Conservation (phyloP, 371 early-diverging fungal genomes). For the Syncephalastrum sp. region DNA sequence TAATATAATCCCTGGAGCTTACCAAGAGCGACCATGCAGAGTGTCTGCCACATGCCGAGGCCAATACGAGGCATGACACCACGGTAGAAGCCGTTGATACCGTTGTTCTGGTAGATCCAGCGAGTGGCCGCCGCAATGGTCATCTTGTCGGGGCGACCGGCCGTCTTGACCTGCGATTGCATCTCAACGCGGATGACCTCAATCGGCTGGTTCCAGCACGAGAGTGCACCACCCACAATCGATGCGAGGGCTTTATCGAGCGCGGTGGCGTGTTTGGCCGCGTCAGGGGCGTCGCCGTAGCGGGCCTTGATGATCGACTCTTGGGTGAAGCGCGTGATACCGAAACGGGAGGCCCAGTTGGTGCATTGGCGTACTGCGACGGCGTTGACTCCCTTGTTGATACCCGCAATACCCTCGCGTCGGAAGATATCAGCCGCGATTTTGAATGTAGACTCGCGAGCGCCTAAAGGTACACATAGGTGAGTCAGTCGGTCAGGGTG, state of each 20-base stretch:
- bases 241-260: conserved; percentile 74
- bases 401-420: conserved; percentile 90
- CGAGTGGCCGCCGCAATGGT: conserved; percentile 77
- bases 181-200: conserved; percentile 97
- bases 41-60: conserved; percentile 92
- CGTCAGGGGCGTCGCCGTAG: conserved; percentile 44
- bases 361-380: conserved; percentile 93
- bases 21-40: conserved; percentile 96
- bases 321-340: conserved; percentile 85
- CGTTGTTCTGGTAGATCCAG: conserved; percentile 90
- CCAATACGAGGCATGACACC: conserved; percentile 90
- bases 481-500: too few relatives aligned
- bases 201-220: conserved; percentile 97
- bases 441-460: conserved; percentile 65
- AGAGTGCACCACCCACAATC: conserved; percentile 84
- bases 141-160: conserved; percentile 86
- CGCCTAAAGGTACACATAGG: too few relatives aligned
- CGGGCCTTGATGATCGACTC: conserved; percentile 61
- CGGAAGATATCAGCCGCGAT: conserved; percentile 89
- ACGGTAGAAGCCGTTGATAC: conserved; percentile 89
- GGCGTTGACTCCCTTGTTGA: conserved; percentile 94
- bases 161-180: conserved; percentile 70
- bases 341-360: conserved; percentile 97
- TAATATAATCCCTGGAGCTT: too few relatives aligned
- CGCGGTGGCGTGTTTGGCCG: conserved; percentile 32